Evolutionary conservation across 768 basidiomycete species (phyloP), one percentile per base, ranked within the genome.

Genomic region (Glaciozyma antarctica): DNA sequence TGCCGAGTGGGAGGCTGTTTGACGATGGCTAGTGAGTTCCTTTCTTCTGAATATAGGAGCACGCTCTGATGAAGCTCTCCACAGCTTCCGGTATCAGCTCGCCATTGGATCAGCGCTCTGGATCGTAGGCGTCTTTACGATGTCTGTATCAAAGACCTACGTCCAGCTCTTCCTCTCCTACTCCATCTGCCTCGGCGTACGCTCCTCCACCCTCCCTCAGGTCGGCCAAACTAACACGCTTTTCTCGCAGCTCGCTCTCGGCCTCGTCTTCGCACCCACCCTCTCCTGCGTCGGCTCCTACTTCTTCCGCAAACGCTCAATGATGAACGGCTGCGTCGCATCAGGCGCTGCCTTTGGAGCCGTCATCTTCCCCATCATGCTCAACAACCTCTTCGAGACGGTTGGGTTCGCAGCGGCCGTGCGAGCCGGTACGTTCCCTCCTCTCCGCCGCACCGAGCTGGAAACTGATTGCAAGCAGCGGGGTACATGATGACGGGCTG

Each of bases 401-500:
- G 43, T 64, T n/a, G 73, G 73, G 1, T 73, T 72, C 57, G 61
- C 57, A 8, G 28, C 43, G 8, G 55, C 64, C 6, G 45, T 67
- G 17, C 38, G 44, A 41, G 41, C 41, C 2, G 22, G 34, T 57
- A 1, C 15, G 51, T 52, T 16, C 28, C 9, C 51, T 52, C n/a
- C 26, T n/a, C 19, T 28, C 10, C 21, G 15, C 54, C 16, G 15
- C 26, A 28, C 15, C n/a, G 19, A 21, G 17, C 32, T 5, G 2
- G 30, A 28, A 15, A 13, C 32, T 38, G 13, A 32, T 38, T 8
- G 13, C 12, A 22, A 17, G 19, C 57, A 64, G 67, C 60, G 51
- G 68, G 62, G 16, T 66, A 64, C 56, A 32, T 70, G n/a, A 60
- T 61, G 63, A 32, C 85, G 84, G 13, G 83, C 81, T 72, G 84